Base-by-base conservation (phyloP, 345 rosid species). In the Salix brachista region DNA sequence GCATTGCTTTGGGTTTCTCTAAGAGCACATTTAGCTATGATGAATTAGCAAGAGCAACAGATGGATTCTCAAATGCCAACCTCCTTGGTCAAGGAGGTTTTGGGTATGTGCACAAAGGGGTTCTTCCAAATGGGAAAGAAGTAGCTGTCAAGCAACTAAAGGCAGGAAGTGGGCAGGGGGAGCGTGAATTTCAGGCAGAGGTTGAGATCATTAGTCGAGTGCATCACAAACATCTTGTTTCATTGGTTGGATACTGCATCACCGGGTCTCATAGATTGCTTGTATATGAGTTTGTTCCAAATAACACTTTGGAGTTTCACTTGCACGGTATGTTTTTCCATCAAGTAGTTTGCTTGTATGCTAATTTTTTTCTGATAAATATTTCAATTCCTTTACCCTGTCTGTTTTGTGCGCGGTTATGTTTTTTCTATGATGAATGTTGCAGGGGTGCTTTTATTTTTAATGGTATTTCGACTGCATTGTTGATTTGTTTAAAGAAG, bases 1-100 rank as follows among this genome's bases (percentile, higher is more conserved):
- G 87, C 67, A 73, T 90, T 21, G 70, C 85, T 8, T 79, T 90
- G 69, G 87, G 89, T 46, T 87, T 91, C 80, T 88, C 97, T 6
- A 89, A 89, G 84, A 91, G 93, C 85, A 73, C 75, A 6, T 79
- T 79, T 62, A 48, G 75, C 4, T 79, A 61, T 50, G 82, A 79
- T 67, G 82, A 79, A 70, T 75, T 79, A 39, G 78, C 78, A n/a
- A 75, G 78, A 66, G 82, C 82, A 36, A 79, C 82, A 0, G 78
- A 79, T 64, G 82, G 78, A 54, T 79, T 79, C 78, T 74, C 82
- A 6, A 21, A 79, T 62, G 82, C 82, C 72, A 79, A 79, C 65
- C 82, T 79, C 58, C 82, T 79, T 62, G 82, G 82, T 46, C 82
- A 79, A 74, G 82, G 82, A 61, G 82, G 82, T 67, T 79, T 79